Evolutionary conservation across 23 red algal species (phyloP).

Genomic region (Cyanidium caldarium): DNA sequence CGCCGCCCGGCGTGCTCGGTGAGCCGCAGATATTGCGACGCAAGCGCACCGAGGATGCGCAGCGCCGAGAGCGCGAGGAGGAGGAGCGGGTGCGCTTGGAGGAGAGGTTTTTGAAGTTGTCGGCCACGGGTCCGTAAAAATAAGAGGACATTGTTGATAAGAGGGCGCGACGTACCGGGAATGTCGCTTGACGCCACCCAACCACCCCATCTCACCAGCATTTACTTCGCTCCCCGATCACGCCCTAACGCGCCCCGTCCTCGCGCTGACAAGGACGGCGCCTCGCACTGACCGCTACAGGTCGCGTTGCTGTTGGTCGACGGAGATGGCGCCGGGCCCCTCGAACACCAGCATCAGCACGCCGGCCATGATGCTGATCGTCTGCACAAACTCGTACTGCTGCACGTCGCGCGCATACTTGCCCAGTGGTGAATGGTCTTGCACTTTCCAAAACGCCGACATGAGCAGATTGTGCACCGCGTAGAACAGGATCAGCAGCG

Average conservation of each 20-base stretch:
- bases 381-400: conserved; percentile 99
- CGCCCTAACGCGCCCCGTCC: too few relatives aligned
- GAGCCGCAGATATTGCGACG: not conserved
- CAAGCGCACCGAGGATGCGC: not conserved
- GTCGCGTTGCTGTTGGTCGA: conserved; percentile 46
- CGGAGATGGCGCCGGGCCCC: conserved; percentile 67
- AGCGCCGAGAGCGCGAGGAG: not conserved
- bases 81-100: not conserved
- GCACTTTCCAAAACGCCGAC: conserved; percentile 76
- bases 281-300: too few relatives aligned
- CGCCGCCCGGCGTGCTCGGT: not conserved
- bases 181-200: too few relatives aligned
- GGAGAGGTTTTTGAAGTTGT: not conserved
- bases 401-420: conserved; percentile 67
- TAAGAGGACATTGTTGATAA: too few relatives aligned
- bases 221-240: too few relatives aligned
- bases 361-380: conserved; percentile 91
- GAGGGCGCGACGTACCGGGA: too few relatives aligned
- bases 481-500: conserved; percentile 69
- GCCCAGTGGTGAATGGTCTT: not conserved
- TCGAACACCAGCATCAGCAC: conserved; percentile 57
- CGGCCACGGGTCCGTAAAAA: not conserved
- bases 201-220: too few relatives aligned
- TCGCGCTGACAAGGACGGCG: too few relatives aligned
- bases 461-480: conserved; percentile 79